Evolutionary conservation across 2,329 filamentous ascomycete genomes (phyloP).

Genomic region (Fusarium austroafricanum): DNA sequence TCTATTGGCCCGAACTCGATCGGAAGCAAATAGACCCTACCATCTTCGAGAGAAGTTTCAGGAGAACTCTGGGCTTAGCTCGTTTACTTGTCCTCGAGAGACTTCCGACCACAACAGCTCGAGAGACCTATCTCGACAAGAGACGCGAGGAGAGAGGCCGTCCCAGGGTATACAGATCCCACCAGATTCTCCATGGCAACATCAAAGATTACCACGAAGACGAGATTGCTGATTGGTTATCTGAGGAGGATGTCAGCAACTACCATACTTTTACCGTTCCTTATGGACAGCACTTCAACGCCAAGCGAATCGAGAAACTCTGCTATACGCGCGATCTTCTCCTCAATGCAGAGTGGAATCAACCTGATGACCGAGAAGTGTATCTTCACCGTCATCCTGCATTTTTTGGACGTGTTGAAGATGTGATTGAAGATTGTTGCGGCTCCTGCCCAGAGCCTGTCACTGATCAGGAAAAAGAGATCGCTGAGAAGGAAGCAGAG

Average conservation of each 20-base stretch:
- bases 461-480: constrained; percentile 77
- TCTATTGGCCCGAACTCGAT: constrained; percentile 81
- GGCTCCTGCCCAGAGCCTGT: constrained; percentile 77
- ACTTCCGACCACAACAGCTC: constrained; percentile 74
- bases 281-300: constrained; percentile 71
- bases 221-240: constrained; percentile 85
- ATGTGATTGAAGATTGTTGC: constrained; percentile 85
- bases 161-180: constrained; percentile 62
- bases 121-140: constrained; percentile 77
- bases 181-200: constrained; percentile 66
- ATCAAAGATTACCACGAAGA: constrained; percentile 83
- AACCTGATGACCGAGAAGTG: constrained; percentile 77
- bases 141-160: constrained; percentile 78
- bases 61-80: constrained; percentile 79
- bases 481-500: constrained; percentile 78
- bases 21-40: constrained; percentile 84
- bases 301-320: constrained; percentile 82
- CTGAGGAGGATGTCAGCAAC: constrained; percentile 79
- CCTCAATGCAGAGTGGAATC: constrained; percentile 89
- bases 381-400: constrained; percentile 86
- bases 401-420: constrained; percentile 81
- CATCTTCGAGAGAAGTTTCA: constrained; percentile 86
- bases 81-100: constrained; percentile 83
- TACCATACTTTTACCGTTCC: constrained; percentile 83
- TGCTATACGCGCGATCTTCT: constrained; percentile 85